Evolutionary conservation across 192 early-diverging fungal species (phyloP).

Genomic region (Globomyces pollinis-pini): DNA sequence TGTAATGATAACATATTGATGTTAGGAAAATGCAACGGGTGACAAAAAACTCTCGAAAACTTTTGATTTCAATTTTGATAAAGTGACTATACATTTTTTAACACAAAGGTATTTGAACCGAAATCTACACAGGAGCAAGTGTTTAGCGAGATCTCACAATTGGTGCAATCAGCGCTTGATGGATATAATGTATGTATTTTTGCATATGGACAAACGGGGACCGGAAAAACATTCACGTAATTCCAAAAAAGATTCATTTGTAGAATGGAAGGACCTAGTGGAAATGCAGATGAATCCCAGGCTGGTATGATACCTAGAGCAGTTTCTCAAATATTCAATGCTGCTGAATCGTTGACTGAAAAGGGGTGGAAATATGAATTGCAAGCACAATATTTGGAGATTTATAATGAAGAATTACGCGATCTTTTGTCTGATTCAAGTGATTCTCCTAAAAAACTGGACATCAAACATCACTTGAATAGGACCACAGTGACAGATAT

Average conservation of each 20-base stretch:
- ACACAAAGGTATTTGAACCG: slow-evolving; percentile 76
- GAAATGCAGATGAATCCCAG: slow-evolving; percentile 19
- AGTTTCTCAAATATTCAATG: slow-evolving; percentile 79
- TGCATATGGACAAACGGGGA: slow-evolving; percentile 96
- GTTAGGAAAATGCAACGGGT: slow-evolving; percentile 32
- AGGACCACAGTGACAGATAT: slow-evolving; percentile 74
- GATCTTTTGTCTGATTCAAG: slow-evolving; percentile 56
- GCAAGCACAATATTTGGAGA: slow-evolving; percentile 87
- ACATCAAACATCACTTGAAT: slow-evolving; percentile 70
- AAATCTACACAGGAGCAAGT: slow-evolving; percentile 62
- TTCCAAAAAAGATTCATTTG: slow-evolving; percentile 9
- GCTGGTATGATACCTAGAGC: slow-evolving; percentile 91
- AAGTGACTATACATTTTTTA: no score
- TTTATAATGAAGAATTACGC: slow-evolving; percentile 90
- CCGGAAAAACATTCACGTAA: slow-evolving; percentile 68
- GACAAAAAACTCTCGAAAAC: slow-evolving; percentile 45
- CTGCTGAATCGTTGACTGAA: slow-evolving; percentile 55
- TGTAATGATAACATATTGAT: slow-evolving; percentile 12
- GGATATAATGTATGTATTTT: slow-evolving; percentile 98
- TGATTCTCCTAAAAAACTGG: slow-evolving; percentile 58
- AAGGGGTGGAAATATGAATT: slow-evolving; percentile 87
- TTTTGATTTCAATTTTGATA: slow-evolving; percentile 80
- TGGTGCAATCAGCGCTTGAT: slow-evolving; percentile 91
- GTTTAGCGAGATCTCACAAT: slow-evolving; percentile 91
- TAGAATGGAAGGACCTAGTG: slow-evolving; percentile 48